These are phyloP conservation scores for Hymenoscyphus linearis DNA, from an alignment of 2,329 filamentous ascomycete genomes.

Conservation along the genomic window DNA sequence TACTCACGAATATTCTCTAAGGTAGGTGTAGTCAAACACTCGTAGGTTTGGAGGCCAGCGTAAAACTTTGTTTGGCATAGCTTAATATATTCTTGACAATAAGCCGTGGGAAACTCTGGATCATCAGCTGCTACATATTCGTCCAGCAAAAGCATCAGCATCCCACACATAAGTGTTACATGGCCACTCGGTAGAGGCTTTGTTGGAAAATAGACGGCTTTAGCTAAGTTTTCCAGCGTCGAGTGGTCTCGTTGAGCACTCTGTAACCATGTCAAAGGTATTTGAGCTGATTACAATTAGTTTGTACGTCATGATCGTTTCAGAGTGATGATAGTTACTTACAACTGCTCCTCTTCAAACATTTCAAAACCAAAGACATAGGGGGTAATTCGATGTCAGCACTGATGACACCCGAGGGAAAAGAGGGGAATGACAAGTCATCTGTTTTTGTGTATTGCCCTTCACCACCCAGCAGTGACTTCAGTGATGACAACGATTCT, in stretches of 20 bases:
- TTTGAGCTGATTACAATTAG: slow-evolving; percentile 7
- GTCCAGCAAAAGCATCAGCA: slow-evolving; percentile 13
- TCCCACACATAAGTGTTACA: slow-evolving; percentile 12
- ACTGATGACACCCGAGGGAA: not conserved
- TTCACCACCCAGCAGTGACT: slow-evolving; percentile 9
- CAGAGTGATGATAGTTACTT: not conserved
- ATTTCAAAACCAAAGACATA: slow-evolving; percentile 9
- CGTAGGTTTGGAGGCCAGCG: slow-evolving; percentile 9
- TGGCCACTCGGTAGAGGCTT: slow-evolving; percentile 11
- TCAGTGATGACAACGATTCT: slow-evolving; percentile 11
- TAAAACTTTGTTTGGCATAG: slow-evolving; percentile 17
- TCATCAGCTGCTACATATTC: slow-evolving; percentile 7
- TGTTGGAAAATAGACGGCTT: slow-evolving; percentile 17
- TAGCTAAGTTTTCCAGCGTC: slow-evolving; percentile 14
- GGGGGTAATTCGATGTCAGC: slow-evolving; percentile 13
- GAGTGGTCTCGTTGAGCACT: slow-evolving; percentile 12
- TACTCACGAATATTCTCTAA: not conserved
- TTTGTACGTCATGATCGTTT: not conserved
- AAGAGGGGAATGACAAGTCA: slow-evolving; percentile 10
- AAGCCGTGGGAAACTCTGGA: slow-evolving; percentile 1
- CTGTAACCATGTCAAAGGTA: slow-evolving; percentile 13
- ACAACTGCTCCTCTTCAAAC: slow-evolving; percentile 8
- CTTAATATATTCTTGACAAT: slow-evolving; percentile 10
- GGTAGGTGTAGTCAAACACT: not conserved
- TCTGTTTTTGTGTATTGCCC: slow-evolving; percentile 5